Conservation (phyloP, 2,329 filamentous ascomycete genomes). For the Cercospora beticola region DNA sequence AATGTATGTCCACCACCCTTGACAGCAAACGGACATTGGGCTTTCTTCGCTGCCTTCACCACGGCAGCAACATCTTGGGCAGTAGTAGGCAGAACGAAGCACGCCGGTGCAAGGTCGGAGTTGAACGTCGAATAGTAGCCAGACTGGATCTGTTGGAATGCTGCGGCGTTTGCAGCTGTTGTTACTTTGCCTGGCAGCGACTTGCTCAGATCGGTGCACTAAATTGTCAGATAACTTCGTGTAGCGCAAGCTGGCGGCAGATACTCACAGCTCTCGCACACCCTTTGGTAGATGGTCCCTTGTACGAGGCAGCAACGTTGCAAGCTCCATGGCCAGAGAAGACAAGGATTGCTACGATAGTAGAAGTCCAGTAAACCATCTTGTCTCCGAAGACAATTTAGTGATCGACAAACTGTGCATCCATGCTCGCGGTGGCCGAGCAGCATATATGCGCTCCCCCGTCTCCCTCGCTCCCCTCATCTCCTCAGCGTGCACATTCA, state of each 20-base stretch:
- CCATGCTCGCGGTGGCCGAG: background rate
- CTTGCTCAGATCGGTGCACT: background rate
- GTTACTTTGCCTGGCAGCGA: background rate
- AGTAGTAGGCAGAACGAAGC: constrained; percentile 19
- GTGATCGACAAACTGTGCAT: background rate
- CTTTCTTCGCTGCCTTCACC: constrained; percentile 9
- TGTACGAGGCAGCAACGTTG: background rate
- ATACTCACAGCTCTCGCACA: background rate
- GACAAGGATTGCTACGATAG: background rate
- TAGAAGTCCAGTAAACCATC: background rate
- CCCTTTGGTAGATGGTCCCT: background rate
- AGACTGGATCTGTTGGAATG: background rate
- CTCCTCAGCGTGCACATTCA: background rate
- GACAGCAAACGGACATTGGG: constrained; percentile 32
- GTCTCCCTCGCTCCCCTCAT: background rate
- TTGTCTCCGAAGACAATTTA: background rate
- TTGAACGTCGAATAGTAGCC: constrained; percentile 23
- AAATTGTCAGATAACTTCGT: background rate
- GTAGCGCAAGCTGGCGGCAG: background rate
- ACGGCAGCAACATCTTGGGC: constrained; percentile 18
- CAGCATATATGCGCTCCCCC: background rate
- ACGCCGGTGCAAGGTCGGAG: constrained; percentile 15
- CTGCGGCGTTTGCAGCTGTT: background rate
- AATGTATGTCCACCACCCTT: constrained; percentile 33
- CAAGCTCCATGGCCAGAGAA: background rate